Conservation (phyloP, 768 basidiomycete genomes). For the Hericium rajendrae region DNA sequence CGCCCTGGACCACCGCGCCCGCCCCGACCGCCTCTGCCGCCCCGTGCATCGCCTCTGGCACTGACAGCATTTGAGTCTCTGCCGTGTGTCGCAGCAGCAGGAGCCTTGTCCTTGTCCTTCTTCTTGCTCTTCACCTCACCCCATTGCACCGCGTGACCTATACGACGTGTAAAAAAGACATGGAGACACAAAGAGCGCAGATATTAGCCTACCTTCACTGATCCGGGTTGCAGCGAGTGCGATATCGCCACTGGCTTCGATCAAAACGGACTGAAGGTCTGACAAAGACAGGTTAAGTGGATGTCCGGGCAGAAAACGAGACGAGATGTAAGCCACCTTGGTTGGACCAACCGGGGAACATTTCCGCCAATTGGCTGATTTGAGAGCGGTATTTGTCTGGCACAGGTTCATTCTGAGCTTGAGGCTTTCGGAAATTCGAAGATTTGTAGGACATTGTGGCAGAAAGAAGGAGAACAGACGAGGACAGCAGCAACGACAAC, state of each 20-base stretch:
- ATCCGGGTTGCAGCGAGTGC: slow-evolving; percentile 65
- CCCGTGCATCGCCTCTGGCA: slow-evolving; percentile 44
- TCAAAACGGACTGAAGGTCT: slow-evolving; percentile 64
- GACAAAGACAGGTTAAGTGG: slow-evolving; percentile 11
- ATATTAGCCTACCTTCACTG: slow-evolving; percentile 47
- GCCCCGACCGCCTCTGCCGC: slow-evolving; percentile 54
- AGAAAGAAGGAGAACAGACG: not conserved
- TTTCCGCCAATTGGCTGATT: slow-evolving; percentile 56
- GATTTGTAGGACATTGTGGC: slow-evolving; percentile 16
- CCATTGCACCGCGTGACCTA: slow-evolving; percentile 75
- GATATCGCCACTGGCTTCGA: slow-evolving; percentile 61
- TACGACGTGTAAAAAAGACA: slow-evolving; percentile 14
- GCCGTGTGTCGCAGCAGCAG: slow-evolving; percentile 26
- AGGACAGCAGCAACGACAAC: not conserved
- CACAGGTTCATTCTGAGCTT: slow-evolving; percentile 15
- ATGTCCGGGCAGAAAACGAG: slow-evolving; percentile 18
- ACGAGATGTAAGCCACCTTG: slow-evolving; percentile 40
- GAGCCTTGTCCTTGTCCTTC: slow-evolving; percentile 32
- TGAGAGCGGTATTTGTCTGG: slow-evolving; percentile 40
- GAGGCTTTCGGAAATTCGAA: slow-evolving; percentile 21
- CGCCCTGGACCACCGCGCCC: slow-evolving; percentile 40
- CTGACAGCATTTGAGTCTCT: slow-evolving; percentile 43
- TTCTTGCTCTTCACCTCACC: slow-evolving; percentile 80
- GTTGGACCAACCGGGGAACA: slow-evolving; percentile 59
- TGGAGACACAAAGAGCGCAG: slow-evolving; percentile 5